phyloP scores from a whole-genome alignment of 257 asterid genomes.

The Leptodermis oblonga region DNA sequence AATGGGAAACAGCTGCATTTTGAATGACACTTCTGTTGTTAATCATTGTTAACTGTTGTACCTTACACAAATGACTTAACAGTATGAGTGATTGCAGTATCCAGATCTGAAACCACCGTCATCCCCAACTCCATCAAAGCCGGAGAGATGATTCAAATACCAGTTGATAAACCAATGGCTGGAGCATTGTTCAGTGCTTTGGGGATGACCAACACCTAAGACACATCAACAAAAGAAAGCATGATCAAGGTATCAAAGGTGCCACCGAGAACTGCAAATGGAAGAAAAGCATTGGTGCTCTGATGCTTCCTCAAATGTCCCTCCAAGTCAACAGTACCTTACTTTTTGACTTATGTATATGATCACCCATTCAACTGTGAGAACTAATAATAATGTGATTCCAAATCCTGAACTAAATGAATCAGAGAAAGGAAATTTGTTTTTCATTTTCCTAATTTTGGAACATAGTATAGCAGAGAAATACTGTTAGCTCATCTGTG shows the following conservation, averaged over 20 bases:
- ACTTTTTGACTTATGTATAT: neutral
- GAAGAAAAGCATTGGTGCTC: neutral
- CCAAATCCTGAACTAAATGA: neutral
- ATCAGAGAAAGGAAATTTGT: neutral
- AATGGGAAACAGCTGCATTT: neutral
- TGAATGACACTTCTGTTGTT: neutral
- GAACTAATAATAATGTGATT: neutral
- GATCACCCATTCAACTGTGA: neutral
- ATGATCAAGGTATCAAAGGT: neutral
- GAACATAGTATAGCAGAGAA: neutral
- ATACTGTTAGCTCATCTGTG: neutral
- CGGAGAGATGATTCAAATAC: conserved; percentile 30
- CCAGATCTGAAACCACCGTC: conserved; percentile 91
- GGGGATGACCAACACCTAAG: neutral
- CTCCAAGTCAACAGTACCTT: neutral
- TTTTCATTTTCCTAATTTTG: neutral
- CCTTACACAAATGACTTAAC: conserved; percentile 14
- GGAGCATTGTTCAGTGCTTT: conserved; percentile 6
- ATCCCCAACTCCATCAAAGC: conserved; percentile 84
- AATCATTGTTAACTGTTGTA: neutral
- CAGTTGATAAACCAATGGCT: conserved; percentile 2
- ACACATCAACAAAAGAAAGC: neutral
- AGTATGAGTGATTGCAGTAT: conserved; percentile 45
- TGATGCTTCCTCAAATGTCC: neutral
- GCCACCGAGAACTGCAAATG: neutral